Base-by-base conservation (phyloP, 1,284 basidiomycete genomes). In the Apiotrichum domesticum region DNA sequence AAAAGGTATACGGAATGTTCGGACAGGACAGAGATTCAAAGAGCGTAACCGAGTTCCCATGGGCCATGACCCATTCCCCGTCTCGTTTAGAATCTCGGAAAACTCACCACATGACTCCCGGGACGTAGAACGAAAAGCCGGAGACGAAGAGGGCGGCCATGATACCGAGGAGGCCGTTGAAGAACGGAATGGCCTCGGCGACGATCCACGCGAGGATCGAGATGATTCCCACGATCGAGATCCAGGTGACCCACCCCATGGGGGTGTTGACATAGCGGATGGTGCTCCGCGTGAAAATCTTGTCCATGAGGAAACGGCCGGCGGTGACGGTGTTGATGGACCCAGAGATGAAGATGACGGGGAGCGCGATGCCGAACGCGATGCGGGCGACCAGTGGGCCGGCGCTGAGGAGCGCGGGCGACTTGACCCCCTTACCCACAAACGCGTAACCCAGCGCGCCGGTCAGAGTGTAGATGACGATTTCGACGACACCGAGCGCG, bases 181-280 rank as follows among this genome's bases (percentile, higher is more conserved):
- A 71, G 58, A 75, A 66, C 9, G 69, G 67, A 49, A 74, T 70
- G 14, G 64, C 66, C 56, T 61, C 53, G n/a, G 59, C 59, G 35
- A 61, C 35, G 35, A 61, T 21, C 15, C 41, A 61, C 3, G 53
- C 56, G 33, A 55, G 39, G 44, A 57, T 21, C 43, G 42, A 55
- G 33, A 34, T n/a, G 39, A 37, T 43, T 10, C 39, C 34, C 15
- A 55, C 51, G 14, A 49, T 42, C 1, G 76, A 72, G 37, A 81
- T 71, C 84, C 85, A 86, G 3, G 78, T 73, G 13, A 70, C 62
- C 39, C 70, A 62, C 5, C 79, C 78, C 29, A 34, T 42, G 3
- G 46, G 11, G 0, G 55, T 57, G 42, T 71, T 67, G 47, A 77
- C 65, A 56, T 72, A 72, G 53, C 72, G 69, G 2, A 60, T 48